Conservation (phyloP, 208 protist species). For the Wallacemonas rigidus region DNA sequence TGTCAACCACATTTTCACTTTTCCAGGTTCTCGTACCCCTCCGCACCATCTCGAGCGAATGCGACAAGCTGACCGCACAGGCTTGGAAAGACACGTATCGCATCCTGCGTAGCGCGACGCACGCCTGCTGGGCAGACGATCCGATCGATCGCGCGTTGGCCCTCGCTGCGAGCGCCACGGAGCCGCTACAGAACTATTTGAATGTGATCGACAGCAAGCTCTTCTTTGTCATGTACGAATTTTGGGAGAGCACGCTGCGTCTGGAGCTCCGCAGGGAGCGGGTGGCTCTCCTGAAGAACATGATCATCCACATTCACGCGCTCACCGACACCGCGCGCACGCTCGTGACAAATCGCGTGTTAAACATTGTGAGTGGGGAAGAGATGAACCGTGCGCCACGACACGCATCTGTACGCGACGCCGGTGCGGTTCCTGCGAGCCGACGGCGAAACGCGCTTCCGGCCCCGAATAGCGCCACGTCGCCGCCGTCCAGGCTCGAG, state of each 20-base stretch:
- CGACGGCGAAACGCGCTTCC: not conserved
- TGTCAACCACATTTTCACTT: slow-evolving; percentile 37
- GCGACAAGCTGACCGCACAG: slow-evolving; percentile 32
- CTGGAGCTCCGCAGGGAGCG: slow-evolving; percentile 60
- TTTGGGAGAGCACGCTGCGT: slow-evolving; percentile 59
- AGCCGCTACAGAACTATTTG: slow-evolving; percentile 41
- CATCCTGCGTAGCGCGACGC: slow-evolving; percentile 34
- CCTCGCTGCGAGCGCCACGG: slow-evolving; percentile 31
- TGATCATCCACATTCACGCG: slow-evolving; percentile 49
- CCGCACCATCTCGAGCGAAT: slow-evolving; percentile 32
- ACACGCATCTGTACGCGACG: too few relatives aligned
- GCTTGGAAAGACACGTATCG: slow-evolving; percentile 32
- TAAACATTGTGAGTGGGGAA: not conserved
- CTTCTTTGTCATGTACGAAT: slow-evolving; percentile 55
- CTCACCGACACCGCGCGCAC: slow-evolving; percentile 34
- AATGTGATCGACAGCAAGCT: slow-evolving; percentile 28
- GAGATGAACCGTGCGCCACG: not conserved
- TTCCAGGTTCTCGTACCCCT: slow-evolving; percentile 48
- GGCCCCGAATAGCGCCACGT: not conserved
- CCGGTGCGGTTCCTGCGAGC: not conserved
- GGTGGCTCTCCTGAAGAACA: slow-evolving; percentile 28
- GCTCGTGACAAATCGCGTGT: slow-evolving; percentile 27
- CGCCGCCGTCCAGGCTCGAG: not conserved
- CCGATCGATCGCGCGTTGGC: slow-evolving; percentile 43
- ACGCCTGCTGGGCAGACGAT: slow-evolving; percentile 56